Evolutionary conservation across 2,329 filamentous ascomycete species (phyloP), one percentile per base, ranked within the genome.

Genomic region (Talaromyces sp.): DNA sequence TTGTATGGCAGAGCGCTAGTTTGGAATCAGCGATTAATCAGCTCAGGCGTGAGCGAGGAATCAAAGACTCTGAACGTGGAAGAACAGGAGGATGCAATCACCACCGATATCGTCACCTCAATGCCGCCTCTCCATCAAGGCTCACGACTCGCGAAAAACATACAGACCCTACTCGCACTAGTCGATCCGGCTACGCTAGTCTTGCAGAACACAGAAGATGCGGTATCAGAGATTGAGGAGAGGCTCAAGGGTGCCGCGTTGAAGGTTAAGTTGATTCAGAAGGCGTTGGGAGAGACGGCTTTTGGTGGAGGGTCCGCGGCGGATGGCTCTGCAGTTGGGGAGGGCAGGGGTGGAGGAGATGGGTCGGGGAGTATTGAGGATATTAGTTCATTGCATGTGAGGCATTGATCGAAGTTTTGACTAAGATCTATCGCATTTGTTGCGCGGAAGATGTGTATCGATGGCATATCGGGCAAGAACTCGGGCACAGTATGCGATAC

Each of bases 141-240:
- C 68, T 77, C 87, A 1, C 84, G 94, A 37, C 81, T 97, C 7
- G 83, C 85, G 64, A 94, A 90, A 78, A 93, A 98, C 72, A 79
- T 97, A 64, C 83, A 85, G 37, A 85, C 87, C 8, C 82, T 98
- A 10, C 88, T 92, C 67, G 88, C 90, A 27, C 82, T 97, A 14
- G 88, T 92, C 3, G 92, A 97, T 75, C 88, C 89, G 0, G 87
- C 88, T 5, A 94, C 88, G 1, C 78, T 97, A 50, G 88, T 88
- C 16, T 93, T 88, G 22, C 84, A 89, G 66, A 99, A 99, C 74
- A 90, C 87, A 4, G 94, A 98, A 74, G 92, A 96, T 56, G 89
- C 90, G 0, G 93, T 99, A 24, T 90, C 90, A 60, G 93, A 97
- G 72, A 93, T 96, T 72, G 95, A 99, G 72, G 92, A 97, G 75